phyloP scores from a whole-genome alignment of 1,139 yeast genomes.

The Suhomyces guaymorum region DNA sequence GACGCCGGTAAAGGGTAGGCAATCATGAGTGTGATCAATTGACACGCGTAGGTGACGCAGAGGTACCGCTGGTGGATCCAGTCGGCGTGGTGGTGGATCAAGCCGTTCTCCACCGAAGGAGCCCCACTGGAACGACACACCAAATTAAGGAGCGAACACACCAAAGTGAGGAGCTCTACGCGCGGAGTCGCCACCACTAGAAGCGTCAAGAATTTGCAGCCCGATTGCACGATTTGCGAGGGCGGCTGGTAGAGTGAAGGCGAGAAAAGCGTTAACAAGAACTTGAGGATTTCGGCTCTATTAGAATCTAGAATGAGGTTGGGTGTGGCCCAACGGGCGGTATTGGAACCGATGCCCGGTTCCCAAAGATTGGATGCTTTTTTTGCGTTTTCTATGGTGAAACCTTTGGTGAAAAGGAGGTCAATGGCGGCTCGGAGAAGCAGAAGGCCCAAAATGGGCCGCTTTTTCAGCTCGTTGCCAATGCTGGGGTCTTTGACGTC shows the following conservation, averaged over 20 bases:
- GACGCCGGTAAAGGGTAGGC: constrained; percentile 62
- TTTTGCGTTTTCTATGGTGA: constrained; percentile 47
- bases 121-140: constrained; percentile 42
- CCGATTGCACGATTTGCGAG: constrained; percentile 45
- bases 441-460: constrained; percentile 32
- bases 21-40: constrained; percentile 61
- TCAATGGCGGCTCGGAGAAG: constrained; percentile 3
- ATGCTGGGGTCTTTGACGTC: constrained; percentile 1
- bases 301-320: constrained; percentile 59
- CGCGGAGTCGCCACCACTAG: constrained; percentile 56
- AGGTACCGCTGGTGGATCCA: constrained; percentile 51
- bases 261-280: constrained; percentile 65
- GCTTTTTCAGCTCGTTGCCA: too few relatives aligned
- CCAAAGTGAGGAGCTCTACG: constrained; percentile 50
- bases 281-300: constrained; percentile 64
- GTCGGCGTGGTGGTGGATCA: constrained; percentile 24
- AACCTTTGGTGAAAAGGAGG: constrained; percentile 60
- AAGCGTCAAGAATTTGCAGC: constrained; percentile 60
- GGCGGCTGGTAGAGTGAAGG: constrained; percentile 57
- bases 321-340: constrained; percentile 44
- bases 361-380: constrained; percentile 55
- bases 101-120: constrained; percentile 38
- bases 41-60: constrained; percentile 59
- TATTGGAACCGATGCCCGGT: constrained; percentile 64
- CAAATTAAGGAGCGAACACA: constrained; percentile 70